These are phyloP conservation scores for Thelephora ganbajun DNA, from an alignment of 768 basidiomycete genomes.

Conservation along the genomic window DNA sequence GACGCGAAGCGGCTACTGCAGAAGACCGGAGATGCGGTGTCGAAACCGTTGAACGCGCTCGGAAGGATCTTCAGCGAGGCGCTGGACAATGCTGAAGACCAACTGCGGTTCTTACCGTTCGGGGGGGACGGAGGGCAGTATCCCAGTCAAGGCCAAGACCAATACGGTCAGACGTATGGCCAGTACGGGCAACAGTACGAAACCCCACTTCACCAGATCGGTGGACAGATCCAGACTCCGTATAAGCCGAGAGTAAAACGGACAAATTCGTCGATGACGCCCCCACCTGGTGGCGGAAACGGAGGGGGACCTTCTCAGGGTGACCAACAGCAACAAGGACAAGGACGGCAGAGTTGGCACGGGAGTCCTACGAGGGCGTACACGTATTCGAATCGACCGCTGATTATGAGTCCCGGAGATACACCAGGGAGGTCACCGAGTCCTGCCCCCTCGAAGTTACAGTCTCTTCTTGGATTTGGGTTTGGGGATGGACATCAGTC, in stretches of 20 bases:
- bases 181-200: not conserved
- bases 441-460: no score
- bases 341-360: no score
- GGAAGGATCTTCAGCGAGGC: conserved; percentile 81
- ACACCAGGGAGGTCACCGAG: no score
- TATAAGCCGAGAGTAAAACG: conserved; percentile 63
- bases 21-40: conserved; percentile 82
- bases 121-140: conserved; percentile 25
- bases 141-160: not conserved
- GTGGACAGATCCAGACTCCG: conserved; percentile 35
- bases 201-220: not conserved
- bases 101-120: conserved; percentile 50
- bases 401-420: no score
- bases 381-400: no score
- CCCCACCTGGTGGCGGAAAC: conserved; percentile 65
- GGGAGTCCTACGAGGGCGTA: no score
- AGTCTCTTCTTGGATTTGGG: no score
- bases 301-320: conserved; percentile 24
- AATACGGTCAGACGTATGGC: conserved; percentile 3
- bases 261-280: conserved; percentile 18
- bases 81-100: conserved; percentile 56
- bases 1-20: conserved; percentile 78
- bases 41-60: conserved; percentile 82
- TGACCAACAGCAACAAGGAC: no score
- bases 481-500: no score